Base-by-base conservation (phyloP, 768 basidiomycete genomes). In the Podaxis carcinomalis region DNA sequence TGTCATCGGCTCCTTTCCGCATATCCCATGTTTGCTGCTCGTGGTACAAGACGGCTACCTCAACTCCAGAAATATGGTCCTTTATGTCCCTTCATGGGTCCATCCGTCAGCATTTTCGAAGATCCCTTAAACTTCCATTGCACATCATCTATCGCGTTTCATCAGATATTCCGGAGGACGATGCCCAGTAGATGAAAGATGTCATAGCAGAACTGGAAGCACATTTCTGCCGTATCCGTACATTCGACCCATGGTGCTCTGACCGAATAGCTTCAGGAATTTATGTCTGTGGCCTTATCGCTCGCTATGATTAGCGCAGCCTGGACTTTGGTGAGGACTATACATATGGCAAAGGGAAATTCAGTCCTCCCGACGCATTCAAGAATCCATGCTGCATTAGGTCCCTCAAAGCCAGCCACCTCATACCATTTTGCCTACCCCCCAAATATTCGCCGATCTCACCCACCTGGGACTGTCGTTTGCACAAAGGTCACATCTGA, bases 401-500 rank as follows among this genome's bases (percentile, higher is more conserved):
- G 21, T 53, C 51, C n/a, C 51, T 53, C n/a, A 37, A 53, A 16
- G 1, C n/a, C 19, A 37, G 36, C 36, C 51, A 53, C 21, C 10
- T 53, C n/a, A 53, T 53, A 53, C 51, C 51, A 10, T 53, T 39
- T 11, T n/a, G 6, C 28, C 51, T 53, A 13, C n/a, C 28, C 51
- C 51, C 27, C 32, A 53, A 32, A 52, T 37, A 35, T 19, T 82
- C 46, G 64, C 69, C 27, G 76, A 78, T 59, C 69, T 83, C 50
- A 70, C 66, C 57, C 72, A 70, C 16, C 73, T 85, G 23, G 78
- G 81, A 57, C 69, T 85, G 25, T 71, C 68, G 36, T 82, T 74
- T 62, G 68, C 73, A 2, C 74, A 72, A 28, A 64, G 57, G 54
- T 61, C 39, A 39, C 40, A 59, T 16, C 23, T 68, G 40, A 61